Evolutionary conservation across 1,284 basidiomycete genomes (phyloP).

Genomic region (Microbotryum lychnidis-dioicae): DNA sequence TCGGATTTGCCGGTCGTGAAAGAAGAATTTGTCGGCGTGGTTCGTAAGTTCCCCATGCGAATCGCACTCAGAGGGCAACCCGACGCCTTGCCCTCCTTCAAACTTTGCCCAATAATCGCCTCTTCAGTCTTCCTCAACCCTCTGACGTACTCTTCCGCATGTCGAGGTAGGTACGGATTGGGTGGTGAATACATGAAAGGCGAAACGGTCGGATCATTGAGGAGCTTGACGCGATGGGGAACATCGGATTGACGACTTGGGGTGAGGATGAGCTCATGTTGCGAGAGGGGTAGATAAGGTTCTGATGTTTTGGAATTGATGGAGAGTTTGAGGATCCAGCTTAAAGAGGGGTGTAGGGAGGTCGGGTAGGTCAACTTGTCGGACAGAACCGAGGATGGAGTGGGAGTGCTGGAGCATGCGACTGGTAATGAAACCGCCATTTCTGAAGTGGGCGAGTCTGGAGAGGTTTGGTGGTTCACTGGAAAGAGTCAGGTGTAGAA

Average conservation of each 20-base stretch:
- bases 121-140: no score
- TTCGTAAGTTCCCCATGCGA: no score
- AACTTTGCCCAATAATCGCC: no score
- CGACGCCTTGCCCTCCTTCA: no score
- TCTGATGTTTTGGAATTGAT: not conserved
- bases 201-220: not conserved
- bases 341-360: not conserved
- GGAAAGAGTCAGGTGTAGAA: not conserved
- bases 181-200: slow-evolving; percentile 1
- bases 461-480: no score
- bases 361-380: not conserved
- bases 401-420: not conserved
- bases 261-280: not conserved
- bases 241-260: slow-evolving; percentile 1
- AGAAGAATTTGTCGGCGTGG: no score
- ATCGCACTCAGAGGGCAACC: no score
- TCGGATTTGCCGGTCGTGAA: no score
- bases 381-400: not conserved
- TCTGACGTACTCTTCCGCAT: not conserved
- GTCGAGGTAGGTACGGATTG: not conserved
- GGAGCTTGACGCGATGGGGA: not conserved
- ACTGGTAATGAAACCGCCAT: not conserved
- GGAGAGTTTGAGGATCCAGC: not conserved
- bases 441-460: not conserved
- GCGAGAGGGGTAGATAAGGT: not conserved